Evolutionary conservation across 2,329 filamentous ascomycete genomes (phyloP).

Genomic region (Aspergillus chevalieri): DNA sequence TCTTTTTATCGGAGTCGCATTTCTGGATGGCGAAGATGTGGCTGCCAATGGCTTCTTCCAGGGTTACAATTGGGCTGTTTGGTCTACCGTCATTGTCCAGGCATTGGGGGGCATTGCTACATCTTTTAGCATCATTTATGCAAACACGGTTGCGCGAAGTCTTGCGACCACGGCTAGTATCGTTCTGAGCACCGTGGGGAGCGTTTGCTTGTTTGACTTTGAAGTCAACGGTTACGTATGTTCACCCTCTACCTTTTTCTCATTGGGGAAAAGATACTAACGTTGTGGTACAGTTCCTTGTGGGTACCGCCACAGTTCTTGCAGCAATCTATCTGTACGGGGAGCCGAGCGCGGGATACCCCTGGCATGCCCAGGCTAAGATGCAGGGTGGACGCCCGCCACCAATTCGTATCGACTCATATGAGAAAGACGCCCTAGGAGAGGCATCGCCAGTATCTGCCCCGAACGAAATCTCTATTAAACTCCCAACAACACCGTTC

Average conservation of each 20-base stretch:
- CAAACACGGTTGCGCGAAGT: constrained; percentile 88
- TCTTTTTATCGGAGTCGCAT: constrained; percentile 75
- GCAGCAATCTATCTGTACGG: constrained; percentile 82
- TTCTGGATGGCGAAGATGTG: constrained; percentile 80
- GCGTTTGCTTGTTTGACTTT: constrained; percentile 79
- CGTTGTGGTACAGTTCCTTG: constrained; percentile 58
- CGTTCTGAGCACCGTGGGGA: constrained; percentile 76
- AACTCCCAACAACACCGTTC: constrained; percentile 42
- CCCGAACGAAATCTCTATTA: constrained; percentile 43
- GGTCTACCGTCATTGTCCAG: constrained; percentile 76
- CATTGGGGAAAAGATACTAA: constrained; percentile 2
- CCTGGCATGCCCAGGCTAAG: constrained; percentile 8
- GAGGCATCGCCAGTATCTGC: constrained; percentile 20
- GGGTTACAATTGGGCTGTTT: constrained; percentile 89
- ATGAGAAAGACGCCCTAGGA: constrained; percentile 67
- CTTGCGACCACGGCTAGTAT: constrained; percentile 92
- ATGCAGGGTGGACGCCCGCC: constrained; percentile 49
- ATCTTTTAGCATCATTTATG: constrained; percentile 72
- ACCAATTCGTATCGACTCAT: constrained; percentile 57
- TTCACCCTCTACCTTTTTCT: constrained; percentile 14
- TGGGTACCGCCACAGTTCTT: constrained; percentile 74
- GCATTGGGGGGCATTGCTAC: constrained; percentile 79
- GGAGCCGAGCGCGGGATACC: constrained; percentile 37
- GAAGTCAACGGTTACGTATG: constrained; percentile 65
- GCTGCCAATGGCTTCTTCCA: constrained; percentile 83